Evolutionary conservation across 148 eudicot species (phyloP), one percentile per base, ranked within the genome.

Genomic region (Beta vulgaris): DNA sequence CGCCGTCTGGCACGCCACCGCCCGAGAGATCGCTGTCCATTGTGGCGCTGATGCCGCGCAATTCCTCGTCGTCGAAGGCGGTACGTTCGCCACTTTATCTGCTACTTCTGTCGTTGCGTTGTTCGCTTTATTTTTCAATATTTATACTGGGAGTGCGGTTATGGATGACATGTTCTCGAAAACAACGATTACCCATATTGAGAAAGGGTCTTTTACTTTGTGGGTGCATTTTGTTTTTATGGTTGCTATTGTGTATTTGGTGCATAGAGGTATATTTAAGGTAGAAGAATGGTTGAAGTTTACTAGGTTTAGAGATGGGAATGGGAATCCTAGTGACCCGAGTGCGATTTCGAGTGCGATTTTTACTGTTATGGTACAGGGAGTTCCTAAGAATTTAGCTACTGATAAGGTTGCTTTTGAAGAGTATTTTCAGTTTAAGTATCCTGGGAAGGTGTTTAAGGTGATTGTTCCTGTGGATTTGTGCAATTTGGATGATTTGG

Each of bases 21-120:
- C 87, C 32, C 85, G 86, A 2, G 90, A 90, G 78, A 92, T 95
- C 77, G 89, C 92, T 16, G 87, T 84, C 58, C 97, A 91, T 71
- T 93, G 98, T 44, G 98, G 98, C 0, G 97, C 98, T 13, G 98
- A 95, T 43, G 93, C 98, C 2, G 96, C 98, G 6, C 98, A 95
- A 66, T 95, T 88, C 73, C 89, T 92, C 44, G 79, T 95, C 32
- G 89, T 92, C 69, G 97, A 95, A 73, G 98, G 96, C 15, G 98
- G 96, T 23, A 82, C 88, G 71, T 92, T 84, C 37, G 85, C 83
- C 9, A 57, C 91, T 16, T 85, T 94, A 32, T 64, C 90, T 1
- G 79, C 79, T 7, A 78, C 89, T 25, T 79, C 90, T 3, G 16
- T 78, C 6, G n/a, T 89, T 26, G 87, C 87, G 0, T 6, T 89